A percentile compares a stretch with the other conserved stretches of the same genome.
phyloP scores from a whole-genome alignment of 139 green algal species.

The Desmodesmus armatus region DNA sequence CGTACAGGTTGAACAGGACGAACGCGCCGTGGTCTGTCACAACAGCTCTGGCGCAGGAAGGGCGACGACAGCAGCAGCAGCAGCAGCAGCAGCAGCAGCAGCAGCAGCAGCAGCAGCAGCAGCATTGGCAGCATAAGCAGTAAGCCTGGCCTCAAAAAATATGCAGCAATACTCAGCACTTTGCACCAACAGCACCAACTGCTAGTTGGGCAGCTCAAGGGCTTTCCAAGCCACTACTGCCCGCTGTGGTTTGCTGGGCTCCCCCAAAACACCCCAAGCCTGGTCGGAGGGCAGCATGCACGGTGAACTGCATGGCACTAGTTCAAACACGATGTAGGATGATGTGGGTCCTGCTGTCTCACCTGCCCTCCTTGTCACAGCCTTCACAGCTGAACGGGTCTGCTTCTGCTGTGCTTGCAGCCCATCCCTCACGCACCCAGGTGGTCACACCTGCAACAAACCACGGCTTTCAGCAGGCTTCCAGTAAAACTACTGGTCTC shows the following conservation, averaged over 20 bases:
- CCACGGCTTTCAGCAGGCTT: not conserved
- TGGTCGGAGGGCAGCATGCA: too few relatives aligned
- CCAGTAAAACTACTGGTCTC: too few relatives aligned
- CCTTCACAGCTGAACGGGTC: slow-evolving; percentile 60
- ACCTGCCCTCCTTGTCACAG: slow-evolving; percentile 68
- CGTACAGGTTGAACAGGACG: slow-evolving; percentile 87
- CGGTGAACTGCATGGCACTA: too few relatives aligned
- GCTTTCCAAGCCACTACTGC: too few relatives aligned
- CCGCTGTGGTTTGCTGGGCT: too few relatives aligned
- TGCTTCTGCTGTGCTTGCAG: slow-evolving; percentile 46
- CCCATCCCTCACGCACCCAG: slow-evolving; percentile 18
- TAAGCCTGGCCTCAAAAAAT: too few relatives aligned
- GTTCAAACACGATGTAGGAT: too few relatives aligned
- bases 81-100: not conserved
- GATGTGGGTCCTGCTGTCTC: not conserved
- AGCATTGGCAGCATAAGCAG: too few relatives aligned
- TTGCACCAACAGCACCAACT: too few relatives aligned
- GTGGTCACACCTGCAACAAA: slow-evolving; percentile 31
- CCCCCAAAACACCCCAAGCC: too few relatives aligned
- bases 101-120: not conserved
- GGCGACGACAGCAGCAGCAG: not conserved
- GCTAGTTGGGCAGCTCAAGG: too few relatives aligned
- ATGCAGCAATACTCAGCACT: too few relatives aligned
- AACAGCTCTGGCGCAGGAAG: slow-evolving; percentile 44
- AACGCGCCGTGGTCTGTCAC: slow-evolving; percentile 75